These are phyloP conservation scores for Saccharomycopsis lassenensis DNA, from an alignment of 805 yeast species.

Conservation along the genomic window DNA sequence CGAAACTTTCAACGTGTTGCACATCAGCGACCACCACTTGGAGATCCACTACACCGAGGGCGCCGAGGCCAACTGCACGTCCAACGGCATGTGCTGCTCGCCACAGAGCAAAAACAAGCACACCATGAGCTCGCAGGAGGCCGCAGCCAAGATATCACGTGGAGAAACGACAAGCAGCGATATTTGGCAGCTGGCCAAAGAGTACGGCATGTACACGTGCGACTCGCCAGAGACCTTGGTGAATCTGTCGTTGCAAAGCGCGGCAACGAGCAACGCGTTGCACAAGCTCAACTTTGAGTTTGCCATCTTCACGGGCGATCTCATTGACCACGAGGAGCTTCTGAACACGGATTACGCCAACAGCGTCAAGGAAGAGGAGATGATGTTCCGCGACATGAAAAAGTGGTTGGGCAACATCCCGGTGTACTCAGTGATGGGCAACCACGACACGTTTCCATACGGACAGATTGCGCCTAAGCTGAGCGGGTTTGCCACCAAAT, in stretches of 20 bases:
- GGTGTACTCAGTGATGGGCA: slow-evolving; percentile 53
- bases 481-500: slow-evolving; percentile 30
- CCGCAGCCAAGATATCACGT: slow-evolving; percentile 14
- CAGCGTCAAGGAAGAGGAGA: slow-evolving; percentile 42
- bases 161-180: slow-evolving; percentile 19
- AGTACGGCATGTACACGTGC: slow-evolving; percentile 52
- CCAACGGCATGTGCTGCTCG: slow-evolving; percentile 46
- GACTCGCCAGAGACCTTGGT: slow-evolving; percentile 56
- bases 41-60: slow-evolving; percentile 45
- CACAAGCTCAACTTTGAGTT: slow-evolving; percentile 38
- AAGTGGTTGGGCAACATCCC: slow-evolving; percentile 37
- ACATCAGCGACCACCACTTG: slow-evolving; percentile 56
- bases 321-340: slow-evolving; percentile 55
- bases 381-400: slow-evolving; percentile 43
- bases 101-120: slow-evolving; percentile 33
- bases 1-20: slow-evolving; percentile 48
- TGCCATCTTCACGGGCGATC: slow-evolving; percentile 62
- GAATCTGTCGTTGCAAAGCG: slow-evolving; percentile 42
- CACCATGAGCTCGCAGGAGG: slow-evolving; percentile 20
- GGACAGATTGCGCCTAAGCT: slow-evolving; percentile 51
- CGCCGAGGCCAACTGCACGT: slow-evolving; percentile 46
- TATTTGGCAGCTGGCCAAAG: slow-evolving; percentile 42
- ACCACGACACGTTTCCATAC: slow-evolving; percentile 65
- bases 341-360: slow-evolving; percentile 34
- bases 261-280: slow-evolving; percentile 26